Base-by-base conservation (phyloP, 2,329 filamentous ascomycete species). In the Pyricularia sp. region DNA sequence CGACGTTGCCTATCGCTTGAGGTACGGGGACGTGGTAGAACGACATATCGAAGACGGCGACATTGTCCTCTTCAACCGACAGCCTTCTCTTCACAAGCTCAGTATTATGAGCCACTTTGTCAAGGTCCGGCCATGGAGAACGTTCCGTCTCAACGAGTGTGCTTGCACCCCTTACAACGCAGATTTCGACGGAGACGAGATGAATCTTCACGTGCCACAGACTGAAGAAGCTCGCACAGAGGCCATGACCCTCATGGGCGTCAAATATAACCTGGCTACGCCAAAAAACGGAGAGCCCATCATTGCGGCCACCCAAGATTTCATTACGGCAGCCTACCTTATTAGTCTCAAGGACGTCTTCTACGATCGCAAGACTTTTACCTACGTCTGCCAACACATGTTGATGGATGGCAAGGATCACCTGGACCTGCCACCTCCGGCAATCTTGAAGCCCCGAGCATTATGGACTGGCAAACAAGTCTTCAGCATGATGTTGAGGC, bases 221-320 rank as follows among this genome's bases (percentile, higher is more conserved):
- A 97, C 94, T 0, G 94, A 99, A 78, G 94, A 99, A 76, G 93
- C 94, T 12, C 85, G 94, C 65, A 91, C 93, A 2, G 94, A 99
- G 76, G 94, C 94, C 0, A 96, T 96, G 71, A 92, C 93, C 69
- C 79, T 99, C 62, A 99, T 99, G 94, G 94, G 94, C 57, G 93
- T 99, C 65, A 96, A 97, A 77, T 87, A 97, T 80, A 99, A 99
- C 74, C 77, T 99, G 66, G 89, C 89, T 3, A 99, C 94, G 0
- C 94, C 94, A 0, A 97, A 97, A 76, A 97, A 97, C 77, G 94
- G 94, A 73, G 93, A 96, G 70, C 94, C 94, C 1, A 96, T 99
- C 71, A 97, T 99, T 78, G 92, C 93, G 22, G 93, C 94, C n/a
- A 99, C 96, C 33, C 94, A 99, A 72, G 94, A 99, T 81, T 99